phyloP scores from a whole-genome alignment of 2,329 filamentous ascomycete species.

The Fusarium anguioides region DNA sequence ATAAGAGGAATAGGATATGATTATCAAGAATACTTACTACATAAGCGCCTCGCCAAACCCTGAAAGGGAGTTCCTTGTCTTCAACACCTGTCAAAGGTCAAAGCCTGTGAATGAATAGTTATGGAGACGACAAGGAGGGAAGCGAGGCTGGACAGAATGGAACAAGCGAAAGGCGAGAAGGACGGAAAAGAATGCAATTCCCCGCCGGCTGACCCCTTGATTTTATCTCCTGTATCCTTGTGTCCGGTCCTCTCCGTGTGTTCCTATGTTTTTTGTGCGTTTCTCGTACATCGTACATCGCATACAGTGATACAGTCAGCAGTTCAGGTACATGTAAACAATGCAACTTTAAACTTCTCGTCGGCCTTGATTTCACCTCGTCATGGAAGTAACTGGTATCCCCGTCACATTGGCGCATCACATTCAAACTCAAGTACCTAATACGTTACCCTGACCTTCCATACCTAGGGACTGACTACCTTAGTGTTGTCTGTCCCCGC shows the following conservation, averaged over 20 bases:
- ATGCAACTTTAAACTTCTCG: constrained; percentile 17
- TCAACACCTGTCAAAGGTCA: constrained; percentile 7
- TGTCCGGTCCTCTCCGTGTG: constrained; percentile 29
- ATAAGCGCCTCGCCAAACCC: neutral
- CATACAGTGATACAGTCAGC: constrained; percentile 23
- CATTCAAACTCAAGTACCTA: constrained; percentile 8
- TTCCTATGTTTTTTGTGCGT: neutral
- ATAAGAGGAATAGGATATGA: constrained; percentile 1
- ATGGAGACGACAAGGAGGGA: constrained; percentile 19
- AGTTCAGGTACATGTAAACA: constrained; percentile 21
- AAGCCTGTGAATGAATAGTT: neutral
- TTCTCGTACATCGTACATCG: constrained; percentile 39
- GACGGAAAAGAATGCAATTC: constrained; percentile 23
- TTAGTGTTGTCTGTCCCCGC: constrained; percentile 21
- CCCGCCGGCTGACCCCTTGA: constrained; percentile 34
- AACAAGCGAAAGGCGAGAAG: constrained; percentile 28
- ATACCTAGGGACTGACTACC: no score
- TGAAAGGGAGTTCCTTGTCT: constrained; percentile 7
- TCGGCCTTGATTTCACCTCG: constrained; percentile 8
- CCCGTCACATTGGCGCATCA: constrained; percentile 11
- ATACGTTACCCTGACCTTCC: no score
- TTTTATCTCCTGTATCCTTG: constrained; percentile 11
- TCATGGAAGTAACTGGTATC: constrained; percentile 3
- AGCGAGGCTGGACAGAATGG: constrained; percentile 9
- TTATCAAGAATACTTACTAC: constrained; percentile 9